Base-by-base conservation (phyloP, 768 basidiomycete species). In the Rhodotorula kratochvilovae region DNA sequence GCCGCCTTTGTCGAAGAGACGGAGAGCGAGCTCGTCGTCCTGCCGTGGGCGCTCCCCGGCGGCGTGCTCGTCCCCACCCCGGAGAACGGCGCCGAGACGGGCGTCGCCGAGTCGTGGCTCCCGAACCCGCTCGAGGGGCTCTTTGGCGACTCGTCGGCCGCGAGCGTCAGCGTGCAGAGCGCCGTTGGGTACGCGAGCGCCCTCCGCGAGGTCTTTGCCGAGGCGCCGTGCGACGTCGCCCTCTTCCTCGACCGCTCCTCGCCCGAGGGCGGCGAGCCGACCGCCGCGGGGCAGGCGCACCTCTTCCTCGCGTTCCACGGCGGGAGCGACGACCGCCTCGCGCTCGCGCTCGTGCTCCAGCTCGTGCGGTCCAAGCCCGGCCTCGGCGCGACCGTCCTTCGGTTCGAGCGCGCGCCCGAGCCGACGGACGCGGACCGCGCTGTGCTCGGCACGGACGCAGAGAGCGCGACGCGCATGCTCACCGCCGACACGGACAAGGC, bases 221-320 rank as follows among this genome's bases (percentile, higher is more conserved):
- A 71, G 29, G 68, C 73, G 5, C 58, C 68, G n/a, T 67, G 60
- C 63, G 70, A 74, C 51, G 70, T 74, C 46, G 67, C 60, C 5
- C 63, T 74, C 43, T 65, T 71, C 66, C 58, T 72, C 63, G 73
- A 74, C 45, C 67, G 63, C 36, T 56, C 57, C 15, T 53, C 66
- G 1, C 35, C 66, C 4, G 35, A 2, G 29, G 50, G 6, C 54
- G 43, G 2, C 29, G 36, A 8, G 42, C 42, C 54, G 15, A 46
- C 59, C 5, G 35, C 45, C 42, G 59, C 67, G 19, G 73, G 79
- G 64, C 51, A 78, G 61, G 42, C 89, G 70, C 91, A 92, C 74
- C 78, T 97, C 43, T 86, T 94, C 80, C 79, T 93, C 54, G 90
- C 94, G 1, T 98, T 95, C 86, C 90, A 92, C 79, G 95, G 94